Evolutionary conservation across 169 alveolate species (phyloP).

Genomic region (Plasmodium gaboni): DNA sequence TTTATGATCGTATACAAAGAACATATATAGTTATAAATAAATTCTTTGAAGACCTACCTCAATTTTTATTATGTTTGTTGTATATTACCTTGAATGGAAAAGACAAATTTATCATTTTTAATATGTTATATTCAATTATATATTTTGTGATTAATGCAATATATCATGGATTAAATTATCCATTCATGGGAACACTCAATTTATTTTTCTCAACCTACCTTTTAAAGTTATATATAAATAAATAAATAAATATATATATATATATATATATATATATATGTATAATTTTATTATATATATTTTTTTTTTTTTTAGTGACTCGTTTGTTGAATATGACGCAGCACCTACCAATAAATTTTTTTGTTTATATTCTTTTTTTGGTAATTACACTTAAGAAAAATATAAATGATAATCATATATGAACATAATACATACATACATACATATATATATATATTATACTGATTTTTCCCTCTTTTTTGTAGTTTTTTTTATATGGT

Average conservation of each 20-base stretch:
- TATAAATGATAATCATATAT: not conserved
- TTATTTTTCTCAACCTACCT: slow-evolving; percentile 8
- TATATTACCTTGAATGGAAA: slow-evolving; percentile 19
- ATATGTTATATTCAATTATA: slow-evolving; percentile 11
- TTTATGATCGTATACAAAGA: slow-evolving; percentile 27
- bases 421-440: not conserved
- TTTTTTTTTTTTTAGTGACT: slow-evolving; percentile 16
- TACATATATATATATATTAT: not conserved
- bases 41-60: slow-evolving; percentile 62
- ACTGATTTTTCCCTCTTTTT: not conserved
- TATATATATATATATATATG: not conserved
- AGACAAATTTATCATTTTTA: slow-evolving; percentile 14
- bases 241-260: not conserved
- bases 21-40: slow-evolving; percentile 39
- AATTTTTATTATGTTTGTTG: slow-evolving; percentile 23
- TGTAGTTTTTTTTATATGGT: slow-evolving; percentile 33
- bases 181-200: not conserved
- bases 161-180: slow-evolving; percentile 1
- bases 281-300: not conserved
- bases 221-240: slow-evolving; percentile 7
- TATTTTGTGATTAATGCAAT: not conserved
- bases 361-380: slow-evolving; percentile 22
- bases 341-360: slow-evolving; percentile 46
- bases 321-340: slow-evolving; percentile 28
- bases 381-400: not conserved